phyloP scores from a whole-genome alignment of 2,329 filamentous ascomycete species.

The Fusarium brevicatenulatum region DNA sequence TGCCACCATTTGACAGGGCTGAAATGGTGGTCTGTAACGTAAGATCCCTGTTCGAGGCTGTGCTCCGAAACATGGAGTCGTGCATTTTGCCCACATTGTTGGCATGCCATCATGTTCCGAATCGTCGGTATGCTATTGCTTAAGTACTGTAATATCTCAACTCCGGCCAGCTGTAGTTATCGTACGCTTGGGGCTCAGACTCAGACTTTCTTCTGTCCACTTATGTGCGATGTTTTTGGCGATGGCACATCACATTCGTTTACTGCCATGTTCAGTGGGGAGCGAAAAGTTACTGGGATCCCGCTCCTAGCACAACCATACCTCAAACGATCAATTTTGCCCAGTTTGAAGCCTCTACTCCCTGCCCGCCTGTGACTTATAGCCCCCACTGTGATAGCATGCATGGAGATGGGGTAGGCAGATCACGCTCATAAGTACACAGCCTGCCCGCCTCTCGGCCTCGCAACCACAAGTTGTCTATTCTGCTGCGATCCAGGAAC shows the following conservation, averaged over 20 bases:
- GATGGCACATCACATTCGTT: rapidly evolving
- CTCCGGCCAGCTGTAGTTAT: not conserved
- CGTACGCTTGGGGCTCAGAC: no score
- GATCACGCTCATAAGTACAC: not conserved
- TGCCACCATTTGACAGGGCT: not conserved
- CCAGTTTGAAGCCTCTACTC: not conserved
- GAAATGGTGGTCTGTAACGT: not conserved
- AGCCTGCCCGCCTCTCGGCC: not conserved
- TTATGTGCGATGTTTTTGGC: not conserved
- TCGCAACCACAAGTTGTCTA: not conserved
- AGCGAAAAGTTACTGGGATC: not conserved
- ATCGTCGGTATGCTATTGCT: not conserved
- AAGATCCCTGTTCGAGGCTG: slow-evolving; percentile 4
- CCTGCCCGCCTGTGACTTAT: not conserved
- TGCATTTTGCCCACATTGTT: not conserved
- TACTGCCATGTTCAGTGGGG: not conserved
- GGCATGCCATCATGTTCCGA: not conserved
- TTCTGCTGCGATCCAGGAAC: not conserved
- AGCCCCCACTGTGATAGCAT: not conserved
- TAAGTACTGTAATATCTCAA: not conserved
- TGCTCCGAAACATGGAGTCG: not conserved
- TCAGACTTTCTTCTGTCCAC: not conserved
- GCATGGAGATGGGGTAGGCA: not conserved
- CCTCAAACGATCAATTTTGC: not conserved
- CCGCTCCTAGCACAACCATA: not conserved